Conservation (phyloP, 371 early-diverging fungal genomes). For the Circinella minor region DNA sequence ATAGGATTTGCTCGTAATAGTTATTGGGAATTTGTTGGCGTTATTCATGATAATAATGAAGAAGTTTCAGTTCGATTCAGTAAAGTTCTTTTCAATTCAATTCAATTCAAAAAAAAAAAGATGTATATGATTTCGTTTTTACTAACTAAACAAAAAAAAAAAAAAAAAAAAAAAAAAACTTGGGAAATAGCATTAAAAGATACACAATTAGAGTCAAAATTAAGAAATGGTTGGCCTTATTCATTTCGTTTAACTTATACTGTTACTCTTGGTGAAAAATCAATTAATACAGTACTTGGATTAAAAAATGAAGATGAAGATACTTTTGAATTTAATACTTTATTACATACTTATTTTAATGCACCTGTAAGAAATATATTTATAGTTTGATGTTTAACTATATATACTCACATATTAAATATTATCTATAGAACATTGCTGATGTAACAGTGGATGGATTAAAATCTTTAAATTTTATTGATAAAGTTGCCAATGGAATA, state of each 20-base stretch:
- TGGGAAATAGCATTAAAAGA: conserved; percentile 57
- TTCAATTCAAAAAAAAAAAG: background rate
- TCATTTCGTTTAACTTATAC: conserved; percentile 82
- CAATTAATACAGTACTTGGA: conserved; percentile 68
- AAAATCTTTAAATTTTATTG: conserved; percentile 59
- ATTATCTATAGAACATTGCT: conserved; percentile 53
- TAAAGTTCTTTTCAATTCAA: conserved; percentile 29
- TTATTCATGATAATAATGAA: conserved; percentile 59
- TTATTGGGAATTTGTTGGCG: conserved; percentile 68
- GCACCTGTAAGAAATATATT: conserved; percentile 57
- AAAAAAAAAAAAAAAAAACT: too few relatives aligned
- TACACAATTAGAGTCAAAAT: conserved; percentile 58
- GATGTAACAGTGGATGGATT: conserved; percentile 70
- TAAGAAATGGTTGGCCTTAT: conserved; percentile 68
- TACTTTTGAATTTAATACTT: conserved; percentile 81
- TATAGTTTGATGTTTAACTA: background rate
- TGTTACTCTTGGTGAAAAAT: conserved; percentile 73
- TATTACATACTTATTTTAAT: conserved; percentile 91
- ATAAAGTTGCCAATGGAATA: conserved; percentile 70
- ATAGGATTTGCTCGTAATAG: conserved; percentile 87
- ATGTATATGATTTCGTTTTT: too few relatives aligned
- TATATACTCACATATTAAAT: too few relatives aligned
- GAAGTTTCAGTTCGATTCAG: conserved; percentile 73
- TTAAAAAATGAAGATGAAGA: conserved; percentile 75
- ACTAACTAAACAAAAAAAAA: too few relatives aligned